phyloP scores from a whole-genome alignment of 331 rosid genomes.

The Telfairia occidentalis region DNA sequence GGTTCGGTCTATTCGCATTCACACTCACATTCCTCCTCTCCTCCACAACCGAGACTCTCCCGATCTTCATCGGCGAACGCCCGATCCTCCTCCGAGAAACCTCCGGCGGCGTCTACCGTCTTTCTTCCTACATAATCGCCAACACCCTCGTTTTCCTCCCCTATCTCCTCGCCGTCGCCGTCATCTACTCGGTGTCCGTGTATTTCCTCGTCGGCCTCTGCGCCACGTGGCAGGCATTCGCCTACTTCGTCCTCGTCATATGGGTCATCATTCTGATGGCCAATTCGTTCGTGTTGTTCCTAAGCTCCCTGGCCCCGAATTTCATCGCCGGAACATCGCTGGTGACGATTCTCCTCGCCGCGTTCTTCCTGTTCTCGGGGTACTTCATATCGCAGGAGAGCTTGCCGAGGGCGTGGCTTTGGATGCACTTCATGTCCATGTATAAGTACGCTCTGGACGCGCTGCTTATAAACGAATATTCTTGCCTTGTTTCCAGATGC shows the following conservation, averaged over 20 bases:
- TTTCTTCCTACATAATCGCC: constrained; percentile 76
- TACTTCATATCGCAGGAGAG: constrained; percentile 55
- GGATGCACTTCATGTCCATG: constrained; percentile 82
- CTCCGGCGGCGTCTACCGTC: constrained; percentile 77
- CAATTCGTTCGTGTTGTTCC: constrained; percentile 64
- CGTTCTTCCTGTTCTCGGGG: constrained; percentile 74
- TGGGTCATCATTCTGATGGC: constrained; percentile 75
- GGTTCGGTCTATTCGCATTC: constrained; percentile 82
- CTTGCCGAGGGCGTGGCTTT: constrained; percentile 66
- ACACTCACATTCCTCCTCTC: constrained; percentile 83
- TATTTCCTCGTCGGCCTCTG: constrained; percentile 87
- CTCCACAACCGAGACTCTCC: constrained; percentile 77
- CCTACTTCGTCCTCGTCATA: constrained; percentile 75
- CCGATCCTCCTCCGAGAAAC: constrained; percentile 79
- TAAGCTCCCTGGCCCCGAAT: constrained; percentile 81
- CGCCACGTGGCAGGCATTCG: constrained; percentile 59
- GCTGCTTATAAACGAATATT: constrained; percentile 69
- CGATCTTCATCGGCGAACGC: constrained; percentile 76
- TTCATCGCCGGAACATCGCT: constrained; percentile 84
- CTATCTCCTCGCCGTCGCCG: constrained; percentile 50
- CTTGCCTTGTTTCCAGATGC: constrained; percentile 54
- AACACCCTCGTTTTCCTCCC: constrained; percentile 90
- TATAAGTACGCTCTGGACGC: constrained; percentile 88
- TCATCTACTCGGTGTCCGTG: constrained; percentile 64
- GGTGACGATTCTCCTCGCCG: constrained; percentile 57